phyloP scores from a whole-genome alignment of 1,284 basidiomycete genomes.

The Rhodotorula glutinis region DNA sequence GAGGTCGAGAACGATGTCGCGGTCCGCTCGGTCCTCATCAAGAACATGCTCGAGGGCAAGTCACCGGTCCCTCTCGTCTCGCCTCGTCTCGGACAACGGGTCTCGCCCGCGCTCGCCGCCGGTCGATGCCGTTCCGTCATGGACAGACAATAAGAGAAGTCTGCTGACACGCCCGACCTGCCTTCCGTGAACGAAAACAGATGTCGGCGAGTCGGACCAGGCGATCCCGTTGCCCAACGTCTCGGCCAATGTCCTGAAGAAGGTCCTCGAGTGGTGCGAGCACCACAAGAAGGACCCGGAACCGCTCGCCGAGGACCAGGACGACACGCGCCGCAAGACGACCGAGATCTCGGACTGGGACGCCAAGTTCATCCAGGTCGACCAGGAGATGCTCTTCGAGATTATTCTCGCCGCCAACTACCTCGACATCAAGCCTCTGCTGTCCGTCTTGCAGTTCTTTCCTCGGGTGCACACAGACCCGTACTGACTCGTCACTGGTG shows the following conservation, averaged over 20 bases:
- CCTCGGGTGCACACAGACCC: too few relatives aligned
- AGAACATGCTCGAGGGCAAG: slow-evolving; percentile 98
- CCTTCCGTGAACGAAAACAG: slow-evolving; percentile 57
- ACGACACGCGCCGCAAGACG: slow-evolving; percentile 94
- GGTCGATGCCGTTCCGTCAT: too few relatives aligned
- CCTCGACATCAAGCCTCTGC: slow-evolving; percentile 97
- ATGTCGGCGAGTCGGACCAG: slow-evolving; percentile 82
- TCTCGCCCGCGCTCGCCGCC: too few relatives aligned
- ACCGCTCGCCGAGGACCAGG: slow-evolving; percentile 68
- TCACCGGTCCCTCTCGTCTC: slow-evolving; percentile 6
- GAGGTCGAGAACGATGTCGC: slow-evolving; percentile 87
- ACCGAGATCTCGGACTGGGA: slow-evolving; percentile 99
- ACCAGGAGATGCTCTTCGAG: slow-evolving; percentile 74
- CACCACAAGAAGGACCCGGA: slow-evolving; percentile 96
- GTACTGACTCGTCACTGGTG: background rate
- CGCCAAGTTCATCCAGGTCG: slow-evolving; percentile 67
- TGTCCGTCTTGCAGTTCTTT: slow-evolving; percentile 59
- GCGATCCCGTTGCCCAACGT: slow-evolving; percentile 97
- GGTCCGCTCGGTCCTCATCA: slow-evolving; percentile 89
- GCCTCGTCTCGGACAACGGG: too few relatives aligned
- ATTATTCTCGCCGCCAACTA: slow-evolving; percentile 99
- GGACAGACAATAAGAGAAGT: background rate
- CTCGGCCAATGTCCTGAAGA: slow-evolving; percentile 91
- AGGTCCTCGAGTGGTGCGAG: slow-evolving; percentile 99
- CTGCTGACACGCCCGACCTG: background rate